Conservation (phyloP, 2,329 filamentous ascomycete genomes). For the Colletotrichum cordylinicola region DNA sequence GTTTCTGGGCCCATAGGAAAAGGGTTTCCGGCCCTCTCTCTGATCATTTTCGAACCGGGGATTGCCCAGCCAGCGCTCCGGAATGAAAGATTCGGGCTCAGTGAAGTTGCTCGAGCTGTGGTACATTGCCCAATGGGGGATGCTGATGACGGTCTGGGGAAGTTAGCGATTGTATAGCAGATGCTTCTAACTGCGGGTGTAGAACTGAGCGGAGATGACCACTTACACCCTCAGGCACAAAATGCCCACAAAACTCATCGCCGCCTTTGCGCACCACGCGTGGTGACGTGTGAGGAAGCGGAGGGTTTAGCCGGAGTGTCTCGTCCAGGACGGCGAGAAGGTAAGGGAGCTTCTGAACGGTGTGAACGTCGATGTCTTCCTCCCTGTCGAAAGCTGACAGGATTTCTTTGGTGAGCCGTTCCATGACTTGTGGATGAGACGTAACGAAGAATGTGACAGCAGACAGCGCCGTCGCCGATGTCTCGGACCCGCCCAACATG, state of each 20-base stretch:
- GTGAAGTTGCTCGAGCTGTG: slow-evolving; percentile 39
- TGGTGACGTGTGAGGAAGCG: slow-evolving; percentile 25
- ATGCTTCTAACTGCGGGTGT: no score
- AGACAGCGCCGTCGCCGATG: slow-evolving; percentile 33
- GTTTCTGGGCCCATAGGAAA: slow-evolving; percentile 31
- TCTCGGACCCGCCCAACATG: slow-evolving; percentile 36
- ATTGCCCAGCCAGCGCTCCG: slow-evolving; percentile 41
- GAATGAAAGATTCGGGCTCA: slow-evolving; percentile 47
- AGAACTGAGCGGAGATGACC: accelerated
- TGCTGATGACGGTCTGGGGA: slow-evolving; percentile 34
- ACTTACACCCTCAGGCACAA: slow-evolving; percentile 34
- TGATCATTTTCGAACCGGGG: slow-evolving; percentile 25
- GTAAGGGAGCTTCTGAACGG: slow-evolving; percentile 36
- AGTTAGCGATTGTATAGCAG: no score
- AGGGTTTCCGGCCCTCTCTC: slow-evolving; percentile 29
- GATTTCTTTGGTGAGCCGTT: slow-evolving; percentile 41
- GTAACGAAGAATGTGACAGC: slow-evolving; percentile 31
- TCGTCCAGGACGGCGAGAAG: slow-evolving; percentile 47
- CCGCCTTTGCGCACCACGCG: slow-evolving; percentile 35
- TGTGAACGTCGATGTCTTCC: slow-evolving; percentile 39
- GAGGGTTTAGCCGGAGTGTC: slow-evolving; percentile 44
- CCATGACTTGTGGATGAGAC: slow-evolving; percentile 30
- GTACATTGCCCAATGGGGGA: slow-evolving; percentile 36
- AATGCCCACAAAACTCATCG: slow-evolving; percentile 31
- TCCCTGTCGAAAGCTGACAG: slow-evolving; percentile 34